Evolutionary conservation across 2,329 filamentous ascomycete genomes (phyloP).

Genomic region (Chaetomiaceae sp.): DNA sequence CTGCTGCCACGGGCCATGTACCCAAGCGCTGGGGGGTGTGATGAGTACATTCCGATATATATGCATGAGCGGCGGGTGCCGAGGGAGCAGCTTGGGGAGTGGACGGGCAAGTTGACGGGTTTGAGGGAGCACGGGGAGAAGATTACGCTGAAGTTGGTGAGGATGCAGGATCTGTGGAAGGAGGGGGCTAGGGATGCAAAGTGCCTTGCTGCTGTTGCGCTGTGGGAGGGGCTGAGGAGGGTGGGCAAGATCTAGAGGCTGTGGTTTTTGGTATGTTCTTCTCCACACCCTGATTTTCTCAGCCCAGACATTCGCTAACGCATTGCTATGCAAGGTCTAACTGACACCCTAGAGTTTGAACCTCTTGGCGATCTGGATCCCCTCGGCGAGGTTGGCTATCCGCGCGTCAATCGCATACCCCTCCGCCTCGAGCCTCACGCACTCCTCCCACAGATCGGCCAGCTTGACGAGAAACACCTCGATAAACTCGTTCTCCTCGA

Average conservation of each 20-base stretch:
- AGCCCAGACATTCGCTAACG: background rate
- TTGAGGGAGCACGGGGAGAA: constrained; percentile 55
- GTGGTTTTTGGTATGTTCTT: constrained; percentile 1
- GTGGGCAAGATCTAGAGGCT: constrained; percentile 38
- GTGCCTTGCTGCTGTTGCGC: constrained; percentile 53
- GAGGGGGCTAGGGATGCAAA: constrained; percentile 56
- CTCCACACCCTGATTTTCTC: background rate
- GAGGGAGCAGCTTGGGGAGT: constrained; percentile 46
- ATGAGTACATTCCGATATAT: constrained; percentile 58
- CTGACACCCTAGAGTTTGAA: constrained; percentile 36
- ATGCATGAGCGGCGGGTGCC: constrained; percentile 51
- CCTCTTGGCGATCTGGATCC: constrained; percentile 66
- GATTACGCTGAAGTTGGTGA: constrained; percentile 58
- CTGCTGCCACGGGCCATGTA: constrained; percentile 47
- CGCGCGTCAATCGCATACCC: constrained; percentile 77
- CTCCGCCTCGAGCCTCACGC: constrained; percentile 60
- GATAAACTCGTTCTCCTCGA: constrained; percentile 80
- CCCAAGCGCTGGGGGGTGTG: constrained; percentile 55
- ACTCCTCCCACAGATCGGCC: constrained; percentile 59
- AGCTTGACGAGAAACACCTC: constrained; percentile 70
- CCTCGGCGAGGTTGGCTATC: constrained; percentile 73
- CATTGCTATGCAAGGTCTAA: background rate
- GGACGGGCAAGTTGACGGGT: constrained; percentile 55
- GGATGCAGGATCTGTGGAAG: constrained; percentile 52
- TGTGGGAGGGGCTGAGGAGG: constrained; percentile 53